A percentile compares a stretch with the other conserved stretches of the same genome.
Evolutionary conservation across 768 basidiomycete species (phyloP).

Genomic region (Boletus edulis): DNA sequence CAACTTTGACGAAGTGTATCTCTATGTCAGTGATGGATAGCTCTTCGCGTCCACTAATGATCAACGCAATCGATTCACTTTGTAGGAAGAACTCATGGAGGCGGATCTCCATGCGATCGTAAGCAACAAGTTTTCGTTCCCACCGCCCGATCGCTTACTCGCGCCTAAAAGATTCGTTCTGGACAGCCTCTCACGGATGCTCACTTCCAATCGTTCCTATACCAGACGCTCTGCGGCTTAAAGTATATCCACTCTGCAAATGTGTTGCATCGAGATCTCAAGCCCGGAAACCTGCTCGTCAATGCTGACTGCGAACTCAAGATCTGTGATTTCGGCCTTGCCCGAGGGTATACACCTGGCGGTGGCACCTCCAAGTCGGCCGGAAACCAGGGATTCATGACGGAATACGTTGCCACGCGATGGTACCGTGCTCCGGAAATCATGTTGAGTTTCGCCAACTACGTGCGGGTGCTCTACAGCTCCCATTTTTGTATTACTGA

Average conservation of each 20-base stretch:
- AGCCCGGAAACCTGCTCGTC: slow-evolving; percentile 92
- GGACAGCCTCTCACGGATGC: slow-evolving; percentile 88
- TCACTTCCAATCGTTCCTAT: slow-evolving; percentile 95
- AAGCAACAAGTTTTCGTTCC: slow-evolving; percentile 22
- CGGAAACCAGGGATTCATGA: slow-evolving; percentile 95
- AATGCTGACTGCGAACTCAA: slow-evolving; percentile 98
- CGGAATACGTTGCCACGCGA: slow-evolving; percentile 97
- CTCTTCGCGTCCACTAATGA: slow-evolving; percentile 1
- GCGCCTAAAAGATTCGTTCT: slow-evolving; percentile 62
- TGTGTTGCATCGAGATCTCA: slow-evolving; percentile 94
- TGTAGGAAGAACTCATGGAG: slow-evolving; percentile 98
- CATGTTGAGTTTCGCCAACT: slow-evolving; percentile 96
- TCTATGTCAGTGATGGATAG: slow-evolving; percentile 57
- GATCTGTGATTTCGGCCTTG: slow-evolving; percentile 98
- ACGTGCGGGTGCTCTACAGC: slow-evolving; percentile 49
- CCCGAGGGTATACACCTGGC: slow-evolving; percentile 88
- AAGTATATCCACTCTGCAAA: slow-evolving; percentile 99
- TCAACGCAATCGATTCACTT: neutral
- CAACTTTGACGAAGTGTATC: slow-evolving; percentile 95
- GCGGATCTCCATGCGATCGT: slow-evolving; percentile 99
- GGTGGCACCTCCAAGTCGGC: slow-evolving; percentile 69
- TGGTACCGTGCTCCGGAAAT: slow-evolving; percentile 99
- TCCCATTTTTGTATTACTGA: slow-evolving; percentile 12
- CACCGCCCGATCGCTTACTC: neutral
- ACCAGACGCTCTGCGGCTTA: slow-evolving; percentile 96